Base-by-base conservation (phyloP, 108 stramenopile genomes). In the Ochromonas danica region DNA sequence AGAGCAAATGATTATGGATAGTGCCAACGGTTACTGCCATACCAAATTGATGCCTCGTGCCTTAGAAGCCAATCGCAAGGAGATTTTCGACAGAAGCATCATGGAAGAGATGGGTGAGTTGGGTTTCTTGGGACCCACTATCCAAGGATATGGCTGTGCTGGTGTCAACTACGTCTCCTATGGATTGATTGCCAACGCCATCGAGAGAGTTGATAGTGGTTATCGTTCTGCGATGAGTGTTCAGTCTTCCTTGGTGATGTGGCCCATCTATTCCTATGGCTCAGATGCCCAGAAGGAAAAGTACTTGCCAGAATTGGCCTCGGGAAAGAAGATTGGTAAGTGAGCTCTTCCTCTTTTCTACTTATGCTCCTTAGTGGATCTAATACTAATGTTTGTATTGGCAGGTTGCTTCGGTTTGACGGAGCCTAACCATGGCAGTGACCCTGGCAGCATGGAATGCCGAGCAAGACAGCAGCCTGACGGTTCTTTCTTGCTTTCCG, bases 401-500 rank as follows among this genome's bases (percentile, higher is more conserved):
- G n/a, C n/a, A n/a, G n/a, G 97, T 65, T 96, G 94, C 77, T 97
- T 97, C 86, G 97, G 97, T 1, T 82, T 97, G 80, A 97, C 97
- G 39, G 97, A 97, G 80, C 97, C 97, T 30, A 93, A 95, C 80
- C 94, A 94, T 86, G 97, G 97, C 3, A 88, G 87, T 2, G 97
- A 97, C 83, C 97, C 97, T 22, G 84, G 86, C 0, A 83, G 89
- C 36, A 97, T 97, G 97, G 93, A 91, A 83, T 93, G 95, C 0
- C 79, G 87, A 2, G 90, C 93, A 1, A 31, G 43, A 0, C 90
- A 89, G 67, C 92, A 94, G 75, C 82, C 81, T 81, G 61, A 92
- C 89, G 62, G 89, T 39, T 39, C 60, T 39, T 88, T 74, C 71
- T 27, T 93, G 0, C 82, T 97, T 63, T 93, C 90, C 79, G 97